Evolutionary conservation across 202 grass and related monocot species (phyloP), one percentile per base, ranked within the genome.

Genomic region (Setaria italica): DNA sequence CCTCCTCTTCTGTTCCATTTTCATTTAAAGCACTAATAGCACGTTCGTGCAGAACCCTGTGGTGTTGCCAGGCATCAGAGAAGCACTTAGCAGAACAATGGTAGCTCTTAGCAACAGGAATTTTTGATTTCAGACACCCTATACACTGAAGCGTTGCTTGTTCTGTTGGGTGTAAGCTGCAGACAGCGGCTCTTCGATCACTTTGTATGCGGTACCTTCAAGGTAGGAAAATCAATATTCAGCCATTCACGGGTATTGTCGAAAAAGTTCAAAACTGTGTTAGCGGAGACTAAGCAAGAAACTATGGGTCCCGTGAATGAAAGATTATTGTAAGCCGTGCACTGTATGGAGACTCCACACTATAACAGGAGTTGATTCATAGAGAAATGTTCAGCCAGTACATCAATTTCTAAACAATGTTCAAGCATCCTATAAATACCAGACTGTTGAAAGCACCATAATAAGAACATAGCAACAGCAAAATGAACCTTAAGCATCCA

Each of bases 11-110:
- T 17, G 73, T 62, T 62, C 90, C 90, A 70, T 92, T 97, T 87
- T 94, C 92, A 83, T 78, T 91, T 54, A 86, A 20, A 76, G 88
- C 82, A 80, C 84, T 97, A 67, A 80, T 89, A 62, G 92, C 94
- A 19, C 80, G 90, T 45, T 97, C 94, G 74, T 97, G 94, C 67
- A 97, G 88, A 85, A 88, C 84, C 59, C 74, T 76, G 81, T 97
- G 94, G 57, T 97, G 94, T 67, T 90, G 92, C 94, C 94, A 97
- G 30, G 92, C 90, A 85, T 97, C 92, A 81, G 88, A 79, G 81
- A 97, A 94, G 56, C 94, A 97, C 84, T 85, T 97, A 73, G 94
- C 32, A 37, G 90, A 88, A 70, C 94, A 97, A 76, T 97, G 94
- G 51, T 92, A 97, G 83, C 94, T 94, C 82, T 92, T 97, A 34